Percentiles rank a stretch among this genome's conserved stretches.
Conservation (phyloP, 345 rosid genomes). For the Eucalyptus cloeziana region DNA sequence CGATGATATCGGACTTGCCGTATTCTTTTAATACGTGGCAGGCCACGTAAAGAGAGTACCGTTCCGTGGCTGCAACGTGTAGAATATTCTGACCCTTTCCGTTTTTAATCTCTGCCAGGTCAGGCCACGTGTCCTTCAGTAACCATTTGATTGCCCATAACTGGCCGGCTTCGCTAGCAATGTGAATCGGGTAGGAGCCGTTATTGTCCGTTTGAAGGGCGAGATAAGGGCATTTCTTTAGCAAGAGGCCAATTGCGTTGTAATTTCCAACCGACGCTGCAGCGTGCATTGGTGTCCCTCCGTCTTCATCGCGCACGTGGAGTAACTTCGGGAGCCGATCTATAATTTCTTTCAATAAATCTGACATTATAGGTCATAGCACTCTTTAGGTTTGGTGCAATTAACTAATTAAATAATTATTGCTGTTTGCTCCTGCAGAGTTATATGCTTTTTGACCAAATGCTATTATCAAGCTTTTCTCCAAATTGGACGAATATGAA, state of each 20-base stretch:
- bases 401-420: neutral
- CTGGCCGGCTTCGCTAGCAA: neutral
- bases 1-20: neutral
- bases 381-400: neutral
- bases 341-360: too few relatives aligned
- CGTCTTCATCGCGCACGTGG: too few relatives aligned
- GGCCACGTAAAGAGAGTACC: too few relatives aligned
- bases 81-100: too few relatives aligned
- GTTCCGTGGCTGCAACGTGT: too few relatives aligned
- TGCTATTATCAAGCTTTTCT: neutral
- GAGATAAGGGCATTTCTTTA: fast-evolving
- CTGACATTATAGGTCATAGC: too few relatives aligned
- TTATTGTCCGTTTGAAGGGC: neutral
- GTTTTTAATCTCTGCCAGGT: too few relatives aligned
- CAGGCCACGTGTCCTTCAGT: fast-evolving
- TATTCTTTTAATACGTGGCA: fast-evolving
- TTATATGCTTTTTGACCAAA: neutral
- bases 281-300: too few relatives aligned
- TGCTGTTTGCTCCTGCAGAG: neutral
- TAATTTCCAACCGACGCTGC: fast-evolving
- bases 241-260: neutral
- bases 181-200: neutral
- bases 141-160: too few relatives aligned
- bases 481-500: neutral
- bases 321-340: too few relatives aligned